phyloP scores from a whole-genome alignment of 1,284 basidiomycete genomes.

The Xerocomus minutiporus region DNA sequence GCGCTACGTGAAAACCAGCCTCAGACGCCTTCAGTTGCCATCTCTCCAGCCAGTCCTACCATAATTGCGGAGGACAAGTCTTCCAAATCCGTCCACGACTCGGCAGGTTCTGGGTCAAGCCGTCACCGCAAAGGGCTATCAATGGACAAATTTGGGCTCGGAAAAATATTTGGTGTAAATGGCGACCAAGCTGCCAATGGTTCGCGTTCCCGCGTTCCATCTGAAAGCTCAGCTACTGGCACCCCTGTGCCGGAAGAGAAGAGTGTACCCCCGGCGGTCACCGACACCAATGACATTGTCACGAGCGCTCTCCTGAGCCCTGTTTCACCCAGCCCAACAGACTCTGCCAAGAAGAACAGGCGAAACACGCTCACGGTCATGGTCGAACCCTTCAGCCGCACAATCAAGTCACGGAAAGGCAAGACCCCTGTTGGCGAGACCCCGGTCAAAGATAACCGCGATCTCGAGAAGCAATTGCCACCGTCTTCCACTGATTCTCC shows the following conservation, averaged over 20 bases:
- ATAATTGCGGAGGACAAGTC: constrained; percentile 36
- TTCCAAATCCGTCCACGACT: constrained; percentile 33
- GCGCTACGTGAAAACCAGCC: constrained; percentile 25
- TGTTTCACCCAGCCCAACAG: constrained; percentile 24
- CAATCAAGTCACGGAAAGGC: constrained; percentile 48
- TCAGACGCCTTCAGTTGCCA: constrained; percentile 38
- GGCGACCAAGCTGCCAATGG: constrained; percentile 29
- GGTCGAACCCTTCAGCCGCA: constrained; percentile 68
- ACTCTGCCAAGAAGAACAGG: constrained; percentile 52
- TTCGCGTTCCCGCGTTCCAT: constrained; percentile 38
- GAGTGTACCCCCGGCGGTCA: constrained; percentile 6
- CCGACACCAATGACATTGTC: constrained; percentile 9
- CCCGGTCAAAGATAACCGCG: constrained; percentile 32
- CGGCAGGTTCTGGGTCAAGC: constrained; percentile 41
- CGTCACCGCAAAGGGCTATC: constrained; percentile 61
- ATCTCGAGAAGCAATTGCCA: constrained; percentile 33
- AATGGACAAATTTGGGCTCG: constrained; percentile 71
- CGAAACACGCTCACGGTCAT: constrained; percentile 80
- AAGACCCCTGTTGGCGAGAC: constrained; percentile 36
- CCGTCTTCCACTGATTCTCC: constrained; percentile 29
- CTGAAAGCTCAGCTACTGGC: constrained; percentile 36
- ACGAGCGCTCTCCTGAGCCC: constrained; percentile 37
- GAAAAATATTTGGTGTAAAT: constrained; percentile 52
- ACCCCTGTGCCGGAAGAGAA: constrained; percentile 23
- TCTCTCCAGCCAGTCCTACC: constrained; percentile 49